A percentile compares a stretch with the other conserved stretches of the same genome.
These are phyloP conservation scores for Candida alai DNA, from an alignment of 805 yeast genomes.

Conservation along the genomic window DNA sequence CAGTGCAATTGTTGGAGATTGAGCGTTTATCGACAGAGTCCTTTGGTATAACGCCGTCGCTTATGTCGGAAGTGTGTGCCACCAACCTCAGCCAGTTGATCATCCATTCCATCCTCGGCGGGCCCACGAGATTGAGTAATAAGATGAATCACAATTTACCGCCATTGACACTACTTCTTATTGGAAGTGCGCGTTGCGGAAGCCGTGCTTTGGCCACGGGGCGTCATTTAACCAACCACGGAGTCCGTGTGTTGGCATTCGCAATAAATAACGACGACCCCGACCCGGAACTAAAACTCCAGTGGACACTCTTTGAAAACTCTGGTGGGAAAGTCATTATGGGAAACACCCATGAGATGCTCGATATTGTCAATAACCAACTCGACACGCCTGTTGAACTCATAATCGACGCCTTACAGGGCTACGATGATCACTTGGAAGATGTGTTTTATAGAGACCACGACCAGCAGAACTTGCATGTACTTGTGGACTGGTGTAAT, in stretches of 20 bases:
- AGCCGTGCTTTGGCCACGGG: slow-evolving; percentile 74
- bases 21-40: slow-evolving; percentile 54
- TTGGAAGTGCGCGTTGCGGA: slow-evolving; percentile 76
- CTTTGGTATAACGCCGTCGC: slow-evolving; percentile 46
- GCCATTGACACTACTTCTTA: slow-evolving; percentile 67
- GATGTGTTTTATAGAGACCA: slow-evolving; percentile 45
- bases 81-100: slow-evolving; percentile 59
- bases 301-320: slow-evolving; percentile 51
- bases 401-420: slow-evolving; percentile 80
- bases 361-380: slow-evolving; percentile 37
- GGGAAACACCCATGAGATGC: slow-evolving; percentile 31
- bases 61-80: slow-evolving; percentile 64
- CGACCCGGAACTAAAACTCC: slow-evolving; percentile 44
- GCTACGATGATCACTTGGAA: slow-evolving; percentile 65
- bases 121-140: slow-evolving; percentile 55
- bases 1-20: slow-evolving; percentile 74
- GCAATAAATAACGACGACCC: slow-evolving; percentile 28
- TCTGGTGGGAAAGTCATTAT: slow-evolving; percentile 63
- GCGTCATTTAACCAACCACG: slow-evolving; percentile 71
- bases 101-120: slow-evolving; percentile 59
- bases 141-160: slow-evolving; percentile 70
- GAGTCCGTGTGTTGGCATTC: slow-evolving; percentile 61
- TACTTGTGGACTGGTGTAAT: slow-evolving; percentile 68
- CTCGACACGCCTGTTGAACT: slow-evolving; percentile 75
- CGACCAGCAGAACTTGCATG: slow-evolving; percentile 37